A percentile compares a stretch with the other conserved stretches of the same genome.
Conservation (phyloP, 371 early-diverging fungal species). For the Apophysomyces elegans region DNA sequence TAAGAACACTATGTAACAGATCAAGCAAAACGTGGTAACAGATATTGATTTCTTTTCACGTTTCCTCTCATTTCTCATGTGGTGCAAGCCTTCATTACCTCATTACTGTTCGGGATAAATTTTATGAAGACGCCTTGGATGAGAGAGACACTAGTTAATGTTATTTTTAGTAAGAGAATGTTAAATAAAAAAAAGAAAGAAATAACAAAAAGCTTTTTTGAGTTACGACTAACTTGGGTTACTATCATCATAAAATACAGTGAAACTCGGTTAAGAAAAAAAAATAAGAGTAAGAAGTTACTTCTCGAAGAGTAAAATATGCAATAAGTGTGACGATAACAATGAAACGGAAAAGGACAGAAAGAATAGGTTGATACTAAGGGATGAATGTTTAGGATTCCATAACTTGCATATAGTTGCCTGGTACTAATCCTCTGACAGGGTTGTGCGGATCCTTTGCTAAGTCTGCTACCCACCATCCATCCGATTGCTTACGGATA, state of each 20-base stretch:
- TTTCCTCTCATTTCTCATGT: no score
- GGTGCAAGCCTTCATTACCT: no score
- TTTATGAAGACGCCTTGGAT: no score
- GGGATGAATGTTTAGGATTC: neutral
- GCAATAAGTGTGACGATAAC: neutral
- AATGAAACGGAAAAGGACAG: neutral
- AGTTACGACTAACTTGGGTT: no score
- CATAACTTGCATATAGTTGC: slow-evolving; percentile 29
- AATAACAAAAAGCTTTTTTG: no score
- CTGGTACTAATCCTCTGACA: slow-evolving; percentile 34
- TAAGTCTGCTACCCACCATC: slow-evolving; percentile 37
- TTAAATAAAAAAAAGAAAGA: no score
- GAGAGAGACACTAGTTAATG: no score
- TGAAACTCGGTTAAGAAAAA: neutral
- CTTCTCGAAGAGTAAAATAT: neutral
- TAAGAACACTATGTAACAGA: no score
- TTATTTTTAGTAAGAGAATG: no score
- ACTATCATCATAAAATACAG: neutral
- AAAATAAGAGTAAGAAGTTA: neutral
- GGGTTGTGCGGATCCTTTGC: slow-evolving; percentile 15
- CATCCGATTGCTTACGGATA: slow-evolving; percentile 32
- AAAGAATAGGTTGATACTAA: neutral
- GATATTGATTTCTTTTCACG: no score
- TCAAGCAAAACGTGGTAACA: no score
- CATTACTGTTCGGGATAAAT: no score